phyloP scores from a whole-genome alignment of 768 basidiomycete genomes.

The Trametes meyenii region DNA sequence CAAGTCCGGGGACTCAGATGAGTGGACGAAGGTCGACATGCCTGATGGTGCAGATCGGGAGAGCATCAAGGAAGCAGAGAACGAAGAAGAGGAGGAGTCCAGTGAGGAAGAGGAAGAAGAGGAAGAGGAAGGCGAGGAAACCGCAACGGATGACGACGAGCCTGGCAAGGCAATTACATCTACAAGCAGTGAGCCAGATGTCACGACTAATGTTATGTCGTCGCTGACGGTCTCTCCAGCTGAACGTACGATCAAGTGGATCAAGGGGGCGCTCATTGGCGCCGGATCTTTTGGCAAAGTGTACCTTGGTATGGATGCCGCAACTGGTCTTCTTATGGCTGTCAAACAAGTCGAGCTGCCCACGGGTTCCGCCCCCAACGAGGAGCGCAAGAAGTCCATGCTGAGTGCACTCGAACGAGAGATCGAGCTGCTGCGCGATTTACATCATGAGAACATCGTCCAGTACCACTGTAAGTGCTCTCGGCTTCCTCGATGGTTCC shows the following conservation, averaged over 20 bases:
- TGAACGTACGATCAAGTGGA: slow-evolving; percentile 85
- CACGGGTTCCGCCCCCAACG: slow-evolving; percentile 79
- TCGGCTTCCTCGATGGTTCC: background rate
- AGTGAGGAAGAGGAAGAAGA: slow-evolving; percentile 48
- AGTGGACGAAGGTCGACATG: slow-evolving; percentile 74
- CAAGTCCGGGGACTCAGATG: slow-evolving; percentile 49
- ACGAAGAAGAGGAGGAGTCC: slow-evolving; percentile 48
- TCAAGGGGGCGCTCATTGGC: slow-evolving; percentile 94
- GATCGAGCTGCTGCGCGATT: slow-evolving; percentile 89
- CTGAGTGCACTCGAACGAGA: slow-evolving; percentile 89
- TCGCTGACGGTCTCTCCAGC: slow-evolving; percentile 23
- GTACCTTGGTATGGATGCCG: slow-evolving; percentile 93
- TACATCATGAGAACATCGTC: slow-evolving; percentile 95
- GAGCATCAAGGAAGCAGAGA: slow-evolving; percentile 39
- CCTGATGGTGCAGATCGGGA: slow-evolving; percentile 43
- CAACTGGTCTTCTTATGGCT: slow-evolving; percentile 90
- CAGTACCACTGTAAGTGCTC: slow-evolving; percentile 87
- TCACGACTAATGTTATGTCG: background rate
- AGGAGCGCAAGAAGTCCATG: slow-evolving; percentile 94
- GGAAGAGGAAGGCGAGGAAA: slow-evolving; percentile 45
- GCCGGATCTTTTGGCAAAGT: slow-evolving; percentile 95
- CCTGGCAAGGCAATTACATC: slow-evolving; percentile 57
- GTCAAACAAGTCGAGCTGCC: slow-evolving; percentile 97
- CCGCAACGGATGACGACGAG: slow-evolving; percentile 45
- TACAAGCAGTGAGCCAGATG: slow-evolving; percentile 47